Evolutionary conservation across 2,329 filamentous ascomycete species (phyloP).

Genomic region (Niveomyces coronatus): DNA sequence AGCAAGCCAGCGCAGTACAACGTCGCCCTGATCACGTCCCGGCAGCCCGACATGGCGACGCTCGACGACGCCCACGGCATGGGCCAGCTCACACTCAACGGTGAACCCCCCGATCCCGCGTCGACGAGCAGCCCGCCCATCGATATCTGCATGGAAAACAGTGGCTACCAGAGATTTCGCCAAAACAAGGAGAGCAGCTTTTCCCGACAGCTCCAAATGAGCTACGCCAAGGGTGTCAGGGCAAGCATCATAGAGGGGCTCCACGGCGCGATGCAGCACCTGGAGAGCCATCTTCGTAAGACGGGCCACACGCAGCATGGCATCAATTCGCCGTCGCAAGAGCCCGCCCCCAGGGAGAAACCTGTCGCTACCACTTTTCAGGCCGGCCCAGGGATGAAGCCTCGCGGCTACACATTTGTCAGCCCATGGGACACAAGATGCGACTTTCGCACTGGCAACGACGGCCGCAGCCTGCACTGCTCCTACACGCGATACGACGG

Average conservation of each 20-base stretch:
- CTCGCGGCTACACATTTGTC: conserved; percentile 63
- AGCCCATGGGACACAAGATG: conserved; percentile 85
- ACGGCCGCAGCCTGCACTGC: conserved; percentile 65
- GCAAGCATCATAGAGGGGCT: conserved; percentile 37
- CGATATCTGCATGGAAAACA: conserved; percentile 41
- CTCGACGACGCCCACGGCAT: conserved; percentile 4
- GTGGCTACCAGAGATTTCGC: conserved; percentile 48
- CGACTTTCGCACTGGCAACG: conserved; percentile 70
- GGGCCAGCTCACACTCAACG: conserved; percentile 4
- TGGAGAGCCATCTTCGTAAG: conserved; percentile 18
- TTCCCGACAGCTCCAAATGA: conserved; percentile 47
- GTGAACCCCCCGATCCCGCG: conserved; percentile 14
- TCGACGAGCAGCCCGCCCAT: conserved; percentile 30
- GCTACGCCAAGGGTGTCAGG: conserved; percentile 40
- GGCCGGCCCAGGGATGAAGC: conserved; percentile 37
- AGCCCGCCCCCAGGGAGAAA: conserved; percentile 2
- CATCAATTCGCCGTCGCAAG: conserved; percentile 16
- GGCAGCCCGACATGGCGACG: conserved; percentile 30
- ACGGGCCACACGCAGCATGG: conserved; percentile 19
- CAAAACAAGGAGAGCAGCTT: conserved; percentile 32
- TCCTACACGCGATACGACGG: conserved; percentile 54
- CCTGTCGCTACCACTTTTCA: conserved; percentile 13
- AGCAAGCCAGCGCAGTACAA: conserved; percentile 64
- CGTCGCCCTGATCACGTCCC: conserved; percentile 53
- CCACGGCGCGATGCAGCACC: no score